Evolutionary conservation across 75 land plant species (phyloP), one percentile per base, ranked within the genome.

Genomic region (Picea sitchensis): DNA sequence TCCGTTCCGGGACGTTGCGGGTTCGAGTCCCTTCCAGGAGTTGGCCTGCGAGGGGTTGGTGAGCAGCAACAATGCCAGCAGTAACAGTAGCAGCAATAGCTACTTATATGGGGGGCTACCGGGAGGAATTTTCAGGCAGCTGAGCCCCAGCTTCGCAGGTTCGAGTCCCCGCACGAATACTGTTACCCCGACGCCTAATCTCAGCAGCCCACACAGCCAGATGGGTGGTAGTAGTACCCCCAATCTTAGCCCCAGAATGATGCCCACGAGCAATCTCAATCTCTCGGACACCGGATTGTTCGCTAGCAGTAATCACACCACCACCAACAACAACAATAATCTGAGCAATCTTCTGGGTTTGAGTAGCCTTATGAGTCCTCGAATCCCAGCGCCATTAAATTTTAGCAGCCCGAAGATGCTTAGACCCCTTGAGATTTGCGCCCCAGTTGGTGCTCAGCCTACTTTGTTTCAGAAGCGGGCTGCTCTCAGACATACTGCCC

Each of bases 391-490:
- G 76, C 59, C 32, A 13, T 14, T 73, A 74, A 75, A 89, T 73
- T 30, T 86, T 21, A 86, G 81, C 73, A 78, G 88, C 77, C 71
- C 90, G 26, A 91, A 87, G 80, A 18, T 86, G 18, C 51, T 92
- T 61, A 82, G 88, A 65, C 94, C 94, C n/a, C 92, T 92, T 15
- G 94, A 92, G 69, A 79, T 81, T 59, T 88, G 75, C 58, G 82
- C 94, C 47, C 79, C 94, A 2, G 77, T 80, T 58, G 93, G 93
- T 3, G 81, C 87, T 21, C 93, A 86, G 79, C 98, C 92, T 2
- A 95, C 98, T 36, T 84, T 95, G 26, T 95, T 95, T 75, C 98
- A 95, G 79, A 95, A 95, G 75, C 86, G 98, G 75, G 95, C 91
- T 18, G 96, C 97, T 18, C 81, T 90, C 12, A 79, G 91, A 68